Evolutionary conservation across 2,329 filamentous ascomycete genomes (phyloP).

Genomic region (Ophiostoma sp.): DNA sequence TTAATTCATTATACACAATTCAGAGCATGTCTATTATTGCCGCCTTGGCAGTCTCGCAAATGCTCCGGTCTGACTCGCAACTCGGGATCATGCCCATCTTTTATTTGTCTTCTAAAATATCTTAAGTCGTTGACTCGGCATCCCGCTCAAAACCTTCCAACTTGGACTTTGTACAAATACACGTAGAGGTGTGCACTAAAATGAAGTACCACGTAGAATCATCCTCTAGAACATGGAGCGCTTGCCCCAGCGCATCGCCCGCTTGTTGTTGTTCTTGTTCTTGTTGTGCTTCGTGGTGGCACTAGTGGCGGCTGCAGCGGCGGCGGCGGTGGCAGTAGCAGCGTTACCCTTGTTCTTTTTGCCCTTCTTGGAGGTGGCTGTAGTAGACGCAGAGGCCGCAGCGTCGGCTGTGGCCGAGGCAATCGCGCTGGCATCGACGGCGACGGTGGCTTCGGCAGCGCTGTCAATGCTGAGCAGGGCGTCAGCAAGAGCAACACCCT

Average conservation of each 20-base stretch:
- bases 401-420: neutral
- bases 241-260: slow-evolving; percentile 13
- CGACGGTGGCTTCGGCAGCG: neutral
- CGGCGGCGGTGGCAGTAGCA: neutral
- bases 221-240: neutral
- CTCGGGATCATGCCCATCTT: slow-evolving; percentile 2
- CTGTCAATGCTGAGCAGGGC: neutral
- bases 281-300: neutral
- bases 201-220: neutral
- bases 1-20: neutral
- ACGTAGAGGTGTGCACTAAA: neutral
- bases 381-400: neutral
- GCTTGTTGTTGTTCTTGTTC: slow-evolving; percentile 10
- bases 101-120: slow-evolving; percentile 6
- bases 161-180: neutral
- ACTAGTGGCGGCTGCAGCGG: neutral
- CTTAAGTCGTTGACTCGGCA: neutral
- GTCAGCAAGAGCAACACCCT: neutral
- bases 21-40: neutral
- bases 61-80: neutral
- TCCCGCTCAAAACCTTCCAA: neutral
- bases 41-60: neutral
- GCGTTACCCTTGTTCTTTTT: neutral
- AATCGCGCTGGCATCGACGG: neutral
- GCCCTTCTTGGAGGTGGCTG: neutral